Percentiles rank a stretch among this genome's conserved stretches.
Conservation (phyloP, 345 rosid genomes). For the Lumnitzera littorea region DNA sequence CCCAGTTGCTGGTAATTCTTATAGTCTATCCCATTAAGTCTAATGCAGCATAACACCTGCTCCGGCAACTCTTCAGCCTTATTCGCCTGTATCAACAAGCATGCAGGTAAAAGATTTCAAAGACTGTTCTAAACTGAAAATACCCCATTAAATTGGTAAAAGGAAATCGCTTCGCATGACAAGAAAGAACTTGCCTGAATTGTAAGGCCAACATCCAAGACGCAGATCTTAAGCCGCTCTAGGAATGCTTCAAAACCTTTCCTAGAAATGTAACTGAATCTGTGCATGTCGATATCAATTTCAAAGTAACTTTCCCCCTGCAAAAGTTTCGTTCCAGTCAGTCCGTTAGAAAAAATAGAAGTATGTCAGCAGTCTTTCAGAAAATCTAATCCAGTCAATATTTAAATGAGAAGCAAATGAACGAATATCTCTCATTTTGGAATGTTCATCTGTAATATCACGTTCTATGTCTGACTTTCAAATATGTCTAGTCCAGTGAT, state of each 20-base stretch:
- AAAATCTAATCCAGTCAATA: too few species aligned
- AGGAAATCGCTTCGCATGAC: not conserved
- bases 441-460: too few species aligned
- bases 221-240: constrained; percentile 62
- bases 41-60: constrained; percentile 74
- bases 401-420: too few species aligned
- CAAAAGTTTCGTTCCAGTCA: constrained; percentile 1
- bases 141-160: not conserved
- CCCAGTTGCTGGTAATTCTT: constrained; percentile 59
- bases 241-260: constrained; percentile 87
- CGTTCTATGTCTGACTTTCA: too few species aligned
- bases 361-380: not conserved
- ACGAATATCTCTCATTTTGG: too few species aligned
- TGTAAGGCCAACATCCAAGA: constrained; percentile 88
- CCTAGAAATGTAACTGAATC: constrained; percentile 85
- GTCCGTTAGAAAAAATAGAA: not conserved
- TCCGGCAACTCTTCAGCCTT: constrained; percentile 92
- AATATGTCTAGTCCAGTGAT: too few species aligned
- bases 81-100: constrained; percentile 46
- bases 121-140: too few species aligned
- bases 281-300: constrained; percentile 93
- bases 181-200: constrained; percentile 51
- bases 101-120: too few species aligned
- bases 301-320: constrained; percentile 92
- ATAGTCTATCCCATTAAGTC: constrained; percentile 72